phyloP scores from a whole-genome alignment of 2,329 filamentous ascomycete genomes.

The Tolypocladium tropicale region DNA sequence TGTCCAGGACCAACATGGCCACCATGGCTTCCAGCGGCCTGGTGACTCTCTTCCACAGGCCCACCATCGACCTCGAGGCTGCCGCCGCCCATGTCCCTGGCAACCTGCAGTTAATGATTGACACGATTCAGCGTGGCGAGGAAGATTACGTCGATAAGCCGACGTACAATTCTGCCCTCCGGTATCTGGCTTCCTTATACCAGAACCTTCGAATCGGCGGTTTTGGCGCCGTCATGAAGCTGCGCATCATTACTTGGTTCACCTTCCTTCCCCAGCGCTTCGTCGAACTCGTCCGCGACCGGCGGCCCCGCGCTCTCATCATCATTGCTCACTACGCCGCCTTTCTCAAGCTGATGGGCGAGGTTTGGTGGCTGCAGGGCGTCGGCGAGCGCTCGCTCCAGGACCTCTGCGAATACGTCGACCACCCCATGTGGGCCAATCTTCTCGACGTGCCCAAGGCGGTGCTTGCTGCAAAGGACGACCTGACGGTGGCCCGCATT shows the following conservation, averaged over 20 bases:
- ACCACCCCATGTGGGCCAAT: slow-evolving; percentile 21
- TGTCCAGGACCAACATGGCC: slow-evolving; percentile 2
- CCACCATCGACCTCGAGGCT: slow-evolving; percentile 34
- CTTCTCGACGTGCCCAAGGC: slow-evolving; percentile 24
- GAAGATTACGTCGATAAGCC: slow-evolving; percentile 26
- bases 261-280: slow-evolving; percentile 38
- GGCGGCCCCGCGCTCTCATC: slow-evolving; percentile 35
- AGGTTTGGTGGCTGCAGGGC: slow-evolving; percentile 40
- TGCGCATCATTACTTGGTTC: slow-evolving; percentile 43
- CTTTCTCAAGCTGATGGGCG: slow-evolving; percentile 33
- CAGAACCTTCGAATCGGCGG: slow-evolving; percentile 31
- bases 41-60: slow-evolving; percentile 36
- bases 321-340: slow-evolving; percentile 42
- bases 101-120: slow-evolving; percentile 38
- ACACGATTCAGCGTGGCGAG: slow-evolving; percentile 31
- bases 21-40: slow-evolving; percentile 30
- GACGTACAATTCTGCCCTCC: slow-evolving; percentile 35
- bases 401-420: slow-evolving; percentile 30
- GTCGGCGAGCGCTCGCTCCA: slow-evolving; percentile 35
- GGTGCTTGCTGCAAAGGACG: slow-evolving; percentile 23
- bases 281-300: slow-evolving; percentile 29
- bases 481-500: slow-evolving; percentile 26
- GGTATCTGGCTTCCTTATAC: slow-evolving; percentile 42
- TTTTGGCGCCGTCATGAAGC: slow-evolving; percentile 30
- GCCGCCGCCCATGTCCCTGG: slow-evolving; percentile 31